These are phyloP conservation scores for Picea mariana DNA, from an alignment of 83 land plant genomes.

Conservation along the genomic window DNA sequence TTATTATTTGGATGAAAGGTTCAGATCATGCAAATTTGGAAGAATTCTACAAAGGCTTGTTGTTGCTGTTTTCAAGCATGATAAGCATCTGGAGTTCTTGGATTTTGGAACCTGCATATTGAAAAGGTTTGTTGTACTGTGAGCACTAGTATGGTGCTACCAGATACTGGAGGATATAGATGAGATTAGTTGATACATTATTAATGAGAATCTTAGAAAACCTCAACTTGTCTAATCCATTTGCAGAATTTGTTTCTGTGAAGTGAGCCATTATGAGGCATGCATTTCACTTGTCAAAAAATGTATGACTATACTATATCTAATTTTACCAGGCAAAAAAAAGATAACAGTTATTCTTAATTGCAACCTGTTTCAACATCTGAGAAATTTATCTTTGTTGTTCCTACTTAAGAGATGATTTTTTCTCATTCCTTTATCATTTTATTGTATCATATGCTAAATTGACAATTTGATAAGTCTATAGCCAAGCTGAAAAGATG, in stretches of 20 bases:
- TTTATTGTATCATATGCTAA: too few species aligned
- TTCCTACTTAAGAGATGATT: too few species aligned
- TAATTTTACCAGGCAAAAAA: neutral
- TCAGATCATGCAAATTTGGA: neutral
- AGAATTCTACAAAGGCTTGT: neutral
- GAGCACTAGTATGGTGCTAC: neutral
- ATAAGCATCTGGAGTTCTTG: slow-evolving; percentile 13
- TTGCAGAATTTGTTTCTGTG: neutral
- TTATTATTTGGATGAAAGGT: neutral
- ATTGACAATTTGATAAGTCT: too few species aligned
- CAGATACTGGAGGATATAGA: slow-evolving; percentile 9
- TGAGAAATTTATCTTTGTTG: too few species aligned
- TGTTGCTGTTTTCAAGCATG: neutral
- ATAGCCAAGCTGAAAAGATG: too few species aligned
- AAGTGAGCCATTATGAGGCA: neutral
- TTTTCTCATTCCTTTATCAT: too few species aligned
- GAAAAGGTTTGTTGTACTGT: slow-evolving; percentile 6
- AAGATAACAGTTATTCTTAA: neutral
- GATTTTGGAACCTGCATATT: neutral
- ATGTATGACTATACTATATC: neutral
- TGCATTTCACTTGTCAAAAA: neutral
- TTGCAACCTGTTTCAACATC: too few species aligned
- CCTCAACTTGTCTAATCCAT: neutral
- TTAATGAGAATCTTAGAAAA: neutral
- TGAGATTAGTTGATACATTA: neutral